Evolutionary conservation across 1,284 basidiomycete genomes (phyloP).

Genomic region (Tilletia indica): DNA sequence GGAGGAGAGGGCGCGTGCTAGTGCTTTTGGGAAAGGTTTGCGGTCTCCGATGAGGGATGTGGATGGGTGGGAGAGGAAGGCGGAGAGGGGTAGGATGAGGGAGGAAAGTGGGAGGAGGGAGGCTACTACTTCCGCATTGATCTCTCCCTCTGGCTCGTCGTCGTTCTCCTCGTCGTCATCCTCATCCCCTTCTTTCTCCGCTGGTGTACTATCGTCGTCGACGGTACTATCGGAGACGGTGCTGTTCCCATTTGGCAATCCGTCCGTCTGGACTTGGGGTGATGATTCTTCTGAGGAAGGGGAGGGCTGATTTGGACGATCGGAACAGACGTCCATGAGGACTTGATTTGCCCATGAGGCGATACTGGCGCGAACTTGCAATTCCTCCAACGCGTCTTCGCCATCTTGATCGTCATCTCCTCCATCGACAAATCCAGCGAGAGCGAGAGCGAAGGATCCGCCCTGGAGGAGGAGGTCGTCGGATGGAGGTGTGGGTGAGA

Average conservation of each 20-base stretch:
- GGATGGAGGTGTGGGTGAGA: constrained; percentile 19
- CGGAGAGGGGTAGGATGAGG: constrained; percentile 12
- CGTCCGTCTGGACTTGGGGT: neutral
- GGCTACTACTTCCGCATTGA: neutral
- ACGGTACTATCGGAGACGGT: too few species aligned
- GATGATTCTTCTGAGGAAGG: too few species aligned
- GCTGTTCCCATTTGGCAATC: too few species aligned
- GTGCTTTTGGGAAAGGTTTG: neutral
- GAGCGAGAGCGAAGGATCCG: neutral
- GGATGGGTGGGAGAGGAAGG: neutral
- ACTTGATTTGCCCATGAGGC: constrained; percentile 24
- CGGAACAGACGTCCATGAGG: constrained; percentile 22
- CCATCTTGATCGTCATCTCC: neutral
- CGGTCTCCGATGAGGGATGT: neutral
- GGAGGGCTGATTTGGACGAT: neutral
- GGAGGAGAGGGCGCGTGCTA: constrained; percentile 5
- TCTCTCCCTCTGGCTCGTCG: neutral
- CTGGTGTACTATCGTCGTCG: neutral
- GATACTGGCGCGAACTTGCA: constrained; percentile 19
- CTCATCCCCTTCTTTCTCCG: neutral
- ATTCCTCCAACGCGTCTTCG: neutral
- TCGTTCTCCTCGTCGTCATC: constrained; percentile 27
- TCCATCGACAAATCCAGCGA: neutral
- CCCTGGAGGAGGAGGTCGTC: neutral
- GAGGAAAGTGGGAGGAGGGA: neutral